Evolutionary conservation across 1,284 basidiomycete genomes (phyloP), one percentile per base, ranked within the genome.

Genomic region (Cutaneotrichosporon sp.): DNA sequence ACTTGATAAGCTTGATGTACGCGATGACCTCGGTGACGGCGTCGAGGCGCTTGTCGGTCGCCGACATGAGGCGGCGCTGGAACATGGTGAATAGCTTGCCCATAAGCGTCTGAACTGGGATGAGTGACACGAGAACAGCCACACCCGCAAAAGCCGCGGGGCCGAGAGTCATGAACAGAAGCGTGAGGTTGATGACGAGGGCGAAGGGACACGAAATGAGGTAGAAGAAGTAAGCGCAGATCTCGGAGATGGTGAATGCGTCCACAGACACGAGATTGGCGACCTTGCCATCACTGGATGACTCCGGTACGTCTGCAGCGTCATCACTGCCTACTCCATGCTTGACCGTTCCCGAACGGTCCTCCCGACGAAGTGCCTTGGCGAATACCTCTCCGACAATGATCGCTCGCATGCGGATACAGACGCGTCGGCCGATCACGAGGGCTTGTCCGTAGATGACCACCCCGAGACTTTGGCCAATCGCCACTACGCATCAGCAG

Each of bases 241-340:
- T 64, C 52, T 74, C 65, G 14, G 64, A 64, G 41, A 71, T 65
- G 11, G 72, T 70, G 63, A 78, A 80, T 2, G 79, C 78, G 63
- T 81, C 80, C 32, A 79, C 77, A 2, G 77, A 75, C 38, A 81
- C 78, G 31, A 81, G 66, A 59, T 81, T 81, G 48, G 76, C 71
- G 43, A 82, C 77, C 62, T 79, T 78, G 33, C 80, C 80, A 49
- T 78, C 77, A 9, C 68, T 71, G 1, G 77, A 75, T 4, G 54
- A 49, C n/a, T 67, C 65, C 1, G 43, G 35, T 14, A 62, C 63
- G 29, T 64, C 63, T 8, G 55, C 59, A 4, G 52, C 35, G 31
- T 37, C 51, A 5, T 35, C 32, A 19, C 25, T 12, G 2, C 52
- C 52, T 9, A 65, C 64, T 2, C 46, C 43, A 20, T 64, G 63